Conservation (phyloP, 2,329 filamentous ascomycete species). For the Aspergillus brunneoviolaceus region DNA sequence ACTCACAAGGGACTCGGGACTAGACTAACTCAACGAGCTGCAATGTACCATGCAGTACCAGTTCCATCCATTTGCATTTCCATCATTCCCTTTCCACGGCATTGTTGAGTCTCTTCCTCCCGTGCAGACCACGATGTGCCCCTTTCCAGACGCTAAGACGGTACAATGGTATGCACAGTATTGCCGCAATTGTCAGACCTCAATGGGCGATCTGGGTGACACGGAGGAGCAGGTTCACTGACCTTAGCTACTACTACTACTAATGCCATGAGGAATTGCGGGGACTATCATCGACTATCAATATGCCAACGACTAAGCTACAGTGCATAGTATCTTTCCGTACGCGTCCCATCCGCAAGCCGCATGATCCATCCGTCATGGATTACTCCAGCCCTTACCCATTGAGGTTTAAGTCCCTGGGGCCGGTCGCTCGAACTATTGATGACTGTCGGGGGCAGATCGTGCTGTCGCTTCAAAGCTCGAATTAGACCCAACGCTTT, state of each 20-base stretch:
- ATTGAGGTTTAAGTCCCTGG: constrained; percentile 11
- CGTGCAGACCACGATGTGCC: no score
- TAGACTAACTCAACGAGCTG: no score
- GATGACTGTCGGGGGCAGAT: constrained; percentile 23
- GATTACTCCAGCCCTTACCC: constrained; percentile 11
- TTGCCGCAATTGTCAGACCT: background rate
- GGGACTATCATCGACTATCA: constrained; percentile 8
- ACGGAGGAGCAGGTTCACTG: background rate
- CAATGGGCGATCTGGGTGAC: background rate
- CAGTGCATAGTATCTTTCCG: constrained; percentile 2
- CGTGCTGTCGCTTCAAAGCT: constrained; percentile 24
- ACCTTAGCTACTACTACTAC: constrained; percentile 6
- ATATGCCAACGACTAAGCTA: constrained; percentile 1
- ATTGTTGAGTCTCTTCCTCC: no score
- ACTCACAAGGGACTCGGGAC: background rate
- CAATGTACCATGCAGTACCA: no score
- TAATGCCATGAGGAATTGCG: constrained; percentile 9
- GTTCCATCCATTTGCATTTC: no score
- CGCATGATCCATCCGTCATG: constrained; percentile 9
- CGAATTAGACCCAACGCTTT: constrained; percentile 26
- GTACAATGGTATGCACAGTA: no score
- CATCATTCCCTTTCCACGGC: no score
- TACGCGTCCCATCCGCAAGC: constrained; percentile 7
- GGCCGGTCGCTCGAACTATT: constrained; percentile 24
- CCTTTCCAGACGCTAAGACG: no score